Evolutionary conservation across 768 basidiomycete species (phyloP), one percentile per base, ranked within the genome.

Genomic region (Coprinellus aureogranulatus): DNA sequence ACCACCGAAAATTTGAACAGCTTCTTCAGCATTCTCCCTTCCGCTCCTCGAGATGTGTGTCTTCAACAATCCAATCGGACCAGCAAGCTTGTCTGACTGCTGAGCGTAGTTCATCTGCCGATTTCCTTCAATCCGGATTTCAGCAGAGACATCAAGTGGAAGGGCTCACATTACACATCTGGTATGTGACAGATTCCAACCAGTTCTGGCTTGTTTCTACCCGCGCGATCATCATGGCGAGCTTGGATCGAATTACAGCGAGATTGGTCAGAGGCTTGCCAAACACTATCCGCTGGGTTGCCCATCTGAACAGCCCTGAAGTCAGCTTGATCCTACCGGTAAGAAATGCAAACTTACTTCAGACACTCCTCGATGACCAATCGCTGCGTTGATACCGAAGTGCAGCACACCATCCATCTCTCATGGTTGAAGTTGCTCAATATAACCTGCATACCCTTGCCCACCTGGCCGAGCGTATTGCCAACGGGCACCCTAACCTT

Each of bases 391-490:
- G 88, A 77, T 59, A 91, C 78, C 50, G 85, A 86, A 46, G 83
- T 85, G 54, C 80, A 81, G 28, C 81, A 81, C 55, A 93, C 88
- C 87, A 93, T 91, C 91, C 90, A 92, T 53, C 92, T 83, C 66
- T 93, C 92, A 67, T 93, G 91, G 66, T 94, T 92, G 70, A 93
- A 92, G 73, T 93, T 93, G 67, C 82, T 88, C 22, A 95, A 75
- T 55, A 91, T 89, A 59, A 90, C 86, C 52, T 84, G 81, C 78
- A 98, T 81, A 46, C 96, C 96, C 45, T 83, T 83, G 53, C 93
- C 90, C 57, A 90, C 85, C 62, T 86, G 77, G 9, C 96, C 96
- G n/a, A 98, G 82, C 50, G 90, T 92, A 68, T 98, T 87, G 45
- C 87, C 82, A 9, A 90, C 78, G 0, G 95, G 94, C 0, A 96